These are phyloP conservation scores for Draba incana DNA, from an alignment of 345 rosid species.

Conservation along the genomic window DNA sequence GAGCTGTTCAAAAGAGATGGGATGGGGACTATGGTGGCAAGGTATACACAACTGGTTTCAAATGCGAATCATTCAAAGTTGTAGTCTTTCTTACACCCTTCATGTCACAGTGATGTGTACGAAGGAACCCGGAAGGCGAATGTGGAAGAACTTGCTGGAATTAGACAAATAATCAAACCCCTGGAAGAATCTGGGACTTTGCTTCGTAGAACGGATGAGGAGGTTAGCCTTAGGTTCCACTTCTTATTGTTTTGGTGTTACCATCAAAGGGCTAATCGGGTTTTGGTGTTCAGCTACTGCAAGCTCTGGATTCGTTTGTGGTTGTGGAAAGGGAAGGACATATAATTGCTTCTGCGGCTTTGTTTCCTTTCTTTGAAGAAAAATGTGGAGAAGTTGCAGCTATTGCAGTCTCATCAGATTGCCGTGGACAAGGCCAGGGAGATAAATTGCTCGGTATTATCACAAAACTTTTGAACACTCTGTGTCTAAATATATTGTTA, in stretches of 20 bases:
- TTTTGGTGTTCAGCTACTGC: slow-evolving; percentile 57
- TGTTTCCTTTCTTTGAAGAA: slow-evolving; percentile 77
- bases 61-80: neutral
- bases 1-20: slow-evolving; percentile 98
- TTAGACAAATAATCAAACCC: slow-evolving; percentile 71
- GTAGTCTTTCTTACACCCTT: slow-evolving; percentile 20
- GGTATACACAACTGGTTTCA: slow-evolving; percentile 48
- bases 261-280: neutral
- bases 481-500: neutral
- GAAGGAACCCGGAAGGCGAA: slow-evolving; percentile 89
- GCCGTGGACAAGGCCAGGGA: slow-evolving; percentile 97
- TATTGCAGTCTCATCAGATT: slow-evolving; percentile 88
- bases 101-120: slow-evolving; percentile 70
- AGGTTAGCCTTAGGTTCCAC: slow-evolving; percentile 51
- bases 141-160: slow-evolving; percentile 71
- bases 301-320: slow-evolving; percentile 59
- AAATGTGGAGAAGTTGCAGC: slow-evolving; percentile 95
- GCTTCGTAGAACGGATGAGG: slow-evolving; percentile 71
- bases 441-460: slow-evolving; percentile 87
- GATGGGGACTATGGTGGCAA: slow-evolving; percentile 99
- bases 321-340: slow-evolving; percentile 96
- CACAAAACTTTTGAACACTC: neutral
- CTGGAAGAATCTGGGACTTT: slow-evolving; percentile 72
- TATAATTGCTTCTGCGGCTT: slow-evolving; percentile 90
- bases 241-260: neutral